Evolutionary conservation across 805 yeast genomes (phyloP), one percentile per base, ranked within the genome.

Genomic region (Ogataea paraovalis): DNA sequence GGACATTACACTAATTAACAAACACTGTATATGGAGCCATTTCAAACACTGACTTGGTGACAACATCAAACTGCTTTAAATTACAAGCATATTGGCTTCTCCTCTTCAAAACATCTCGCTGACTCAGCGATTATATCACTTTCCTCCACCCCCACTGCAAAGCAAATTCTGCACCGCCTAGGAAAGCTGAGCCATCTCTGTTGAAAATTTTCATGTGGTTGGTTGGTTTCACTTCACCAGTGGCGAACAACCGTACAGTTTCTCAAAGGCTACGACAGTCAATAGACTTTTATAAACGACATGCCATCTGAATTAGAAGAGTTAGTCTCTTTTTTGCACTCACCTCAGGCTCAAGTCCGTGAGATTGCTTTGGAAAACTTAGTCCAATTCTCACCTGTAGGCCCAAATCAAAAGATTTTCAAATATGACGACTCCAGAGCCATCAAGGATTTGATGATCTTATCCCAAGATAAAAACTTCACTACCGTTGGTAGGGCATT

Each of bases 311-410:
- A 34, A 16, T 5, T 34, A n/a, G 38, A 34, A 34, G 38, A 78
- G 71, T 71, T 91, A 39, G 96, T 89, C 20, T 80, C 75, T 42
- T 90, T 91, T 61, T 72, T 91, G 51, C 96, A 87, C 64, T 80
- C 92, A 7, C 84, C 87, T 1, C 88, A 85, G 60, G 83, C 86
- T 2, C 84, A 85, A 10, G 87, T 89, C 28, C 80, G 85, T 49
- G 88, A 84, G 56, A 83, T 90, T 47, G 97, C 97, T 0, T 71
- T 91, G 42, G 94, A 87, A 58, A 83, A 89, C 62, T 66, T 90
- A 46, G 89, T 88, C 12, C 95, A 91, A 2, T 87, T 76, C 64
- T 84, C 96, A 9, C 79, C 82, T 41, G 79, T 81, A 43, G 92
- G 92, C 8, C 51, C 60, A 13, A 57, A 61, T 39, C 80, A 79